A percentile compares a stretch with the other conserved stretches of the same genome.
These are phyloP conservation scores for Zea luxurians DNA, from an alignment of 176 grass and related monocot genomes.

Conservation along the genomic window DNA sequence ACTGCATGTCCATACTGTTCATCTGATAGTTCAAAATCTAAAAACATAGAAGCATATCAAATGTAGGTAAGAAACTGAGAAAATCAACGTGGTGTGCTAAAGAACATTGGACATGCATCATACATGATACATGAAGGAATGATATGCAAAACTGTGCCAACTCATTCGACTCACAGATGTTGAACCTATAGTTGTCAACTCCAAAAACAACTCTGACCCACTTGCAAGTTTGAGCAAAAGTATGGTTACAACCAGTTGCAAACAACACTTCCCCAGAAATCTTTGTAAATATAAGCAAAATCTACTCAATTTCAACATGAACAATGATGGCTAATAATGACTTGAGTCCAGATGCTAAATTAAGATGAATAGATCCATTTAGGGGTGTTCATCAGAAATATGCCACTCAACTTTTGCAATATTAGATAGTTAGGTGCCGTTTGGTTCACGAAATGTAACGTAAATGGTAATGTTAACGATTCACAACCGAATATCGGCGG, in stretches of 20 bases:
- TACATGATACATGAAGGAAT: slow-evolving; percentile 24
- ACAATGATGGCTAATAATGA: slow-evolving; percentile 1
- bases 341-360: not conserved
- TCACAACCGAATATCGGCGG: too few species aligned
- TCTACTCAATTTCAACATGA: not conserved
- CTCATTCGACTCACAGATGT: slow-evolving; percentile 2
- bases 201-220: slow-evolving; percentile 19
- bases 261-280: not conserved
- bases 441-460: too few species aligned
- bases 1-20: slow-evolving; percentile 64
- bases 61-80: slow-evolving; percentile 25
- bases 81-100: slow-evolving; percentile 11
- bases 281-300: not conserved
- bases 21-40: slow-evolving; percentile 77
- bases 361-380: not conserved
- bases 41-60: slow-evolving; percentile 20
- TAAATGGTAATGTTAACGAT: too few species aligned
- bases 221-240: slow-evolving; percentile 5
- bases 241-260: not conserved
- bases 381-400: too few species aligned
- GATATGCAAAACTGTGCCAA: slow-evolving; percentile 9
- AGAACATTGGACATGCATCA: not conserved
- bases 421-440: too few species aligned
- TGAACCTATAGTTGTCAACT: slow-evolving; percentile 16
- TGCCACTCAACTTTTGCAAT: too few species aligned